These are phyloP conservation scores for Xylaria sp. DNA, from an alignment of 2,329 filamentous ascomycete species.

Conservation along the genomic window DNA sequence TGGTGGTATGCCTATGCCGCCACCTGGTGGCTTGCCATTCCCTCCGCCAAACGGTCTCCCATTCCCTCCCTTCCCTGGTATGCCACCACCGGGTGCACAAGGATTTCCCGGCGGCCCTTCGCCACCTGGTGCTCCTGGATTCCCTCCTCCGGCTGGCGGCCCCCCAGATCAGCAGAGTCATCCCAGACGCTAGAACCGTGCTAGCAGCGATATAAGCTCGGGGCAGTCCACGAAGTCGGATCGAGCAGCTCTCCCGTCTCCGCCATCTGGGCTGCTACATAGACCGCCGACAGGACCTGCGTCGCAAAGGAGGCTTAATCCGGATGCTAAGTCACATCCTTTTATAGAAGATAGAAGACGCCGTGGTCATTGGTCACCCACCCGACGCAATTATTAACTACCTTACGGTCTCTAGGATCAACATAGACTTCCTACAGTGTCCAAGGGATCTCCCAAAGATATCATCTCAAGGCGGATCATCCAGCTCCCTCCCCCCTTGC, in stretches of 20 bases:
- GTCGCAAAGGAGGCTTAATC: too few relatives aligned
- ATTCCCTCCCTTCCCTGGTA: conserved; percentile 56
- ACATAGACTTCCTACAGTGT: neutral
- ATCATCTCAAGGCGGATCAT: neutral
- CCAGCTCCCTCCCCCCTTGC: too few relatives aligned
- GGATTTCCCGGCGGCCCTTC: conserved; percentile 55
- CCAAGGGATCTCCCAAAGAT: neutral
- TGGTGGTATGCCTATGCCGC: conserved; percentile 60
- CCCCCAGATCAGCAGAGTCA: conserved; percentile 51
- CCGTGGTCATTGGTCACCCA: neutral
- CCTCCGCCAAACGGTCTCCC: conserved; percentile 49
- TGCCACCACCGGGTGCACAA: conserved; percentile 54
- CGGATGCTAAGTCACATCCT: too few relatives aligned
- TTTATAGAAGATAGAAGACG: neutral
- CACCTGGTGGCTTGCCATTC: conserved; percentile 52
- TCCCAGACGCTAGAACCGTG: conserved; percentile 51
- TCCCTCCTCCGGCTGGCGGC: conserved; percentile 48
- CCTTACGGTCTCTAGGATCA: neutral
- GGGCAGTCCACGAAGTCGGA: neutral
- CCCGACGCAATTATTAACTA: neutral
- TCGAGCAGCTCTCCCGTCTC: neutral
- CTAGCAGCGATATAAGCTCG: neutral
- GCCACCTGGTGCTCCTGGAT: conserved; percentile 48
- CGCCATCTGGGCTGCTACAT: too few relatives aligned
- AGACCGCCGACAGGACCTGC: too few relatives aligned